Evolutionary conservation across 305 asterid genomes (phyloP).

Genomic region (Stenogyne calaminthoides): DNA sequence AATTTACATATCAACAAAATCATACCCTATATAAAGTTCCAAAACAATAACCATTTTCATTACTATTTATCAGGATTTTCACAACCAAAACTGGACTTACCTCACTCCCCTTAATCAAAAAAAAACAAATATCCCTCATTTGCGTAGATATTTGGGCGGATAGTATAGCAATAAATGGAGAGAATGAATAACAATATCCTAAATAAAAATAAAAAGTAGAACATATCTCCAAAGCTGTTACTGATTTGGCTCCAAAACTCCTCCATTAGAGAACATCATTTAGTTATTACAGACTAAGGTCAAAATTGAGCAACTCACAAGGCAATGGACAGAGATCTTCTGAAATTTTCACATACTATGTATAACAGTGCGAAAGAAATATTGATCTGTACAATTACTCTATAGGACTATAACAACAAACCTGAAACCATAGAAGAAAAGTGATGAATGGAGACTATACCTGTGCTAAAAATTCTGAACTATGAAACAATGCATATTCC

Average conservation of each 20-base stretch:
- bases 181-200: neutral
- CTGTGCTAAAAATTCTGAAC: neutral
- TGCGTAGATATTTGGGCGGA: neutral
- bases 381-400: neutral
- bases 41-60: no score
- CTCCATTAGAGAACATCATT: neutral
- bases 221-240: neutral
- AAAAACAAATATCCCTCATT: neutral
- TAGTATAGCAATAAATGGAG: neutral
- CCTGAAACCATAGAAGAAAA: neutral
- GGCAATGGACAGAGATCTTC: neutral
- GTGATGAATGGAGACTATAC: neutral
- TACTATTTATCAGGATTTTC: neutral
- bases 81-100: neutral
- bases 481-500: conserved; percentile 34
- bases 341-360: neutral
- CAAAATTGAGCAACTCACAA: neutral
- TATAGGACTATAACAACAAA: neutral
- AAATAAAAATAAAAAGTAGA: neutral
- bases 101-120: neutral
- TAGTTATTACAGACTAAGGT: neutral
- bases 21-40: neutral
- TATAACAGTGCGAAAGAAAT: neutral
- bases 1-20: neutral
- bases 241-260: neutral